Evolutionary conservation across 169 alveolate genomes (phyloP), one percentile per base, ranked within the genome.

Genomic region (Babesia microti): DNA sequence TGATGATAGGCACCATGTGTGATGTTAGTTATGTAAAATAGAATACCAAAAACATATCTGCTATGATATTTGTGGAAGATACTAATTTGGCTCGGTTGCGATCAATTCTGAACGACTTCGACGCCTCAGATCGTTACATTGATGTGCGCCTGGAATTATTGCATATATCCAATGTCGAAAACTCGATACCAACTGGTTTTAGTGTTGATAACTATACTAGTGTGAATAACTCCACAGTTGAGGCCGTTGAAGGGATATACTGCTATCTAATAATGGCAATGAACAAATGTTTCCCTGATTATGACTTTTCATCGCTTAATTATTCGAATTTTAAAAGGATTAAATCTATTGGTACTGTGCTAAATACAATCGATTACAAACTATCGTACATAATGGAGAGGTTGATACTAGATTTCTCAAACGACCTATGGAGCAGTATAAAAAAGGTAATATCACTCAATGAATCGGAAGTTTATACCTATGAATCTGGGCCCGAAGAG

Each of bases 221-320:
- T 21, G 19, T 29, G 11, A 26, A 15, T 26, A 5, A 14, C 21
- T 6, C 36, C 6, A 26, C 14, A 30, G 27, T 37, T 4, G 26
- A 51, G 61, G 35, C 50, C 42, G 30, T 37, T 42, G 35, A 50
- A 51, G 17, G 44, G n/a, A 37, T 9, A 41, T 12, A n/a, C 27
- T 7, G 3, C 3, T 46, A 54, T 39, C 55, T 65, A 46, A 33
- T 41, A 23, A 32, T 37, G 22, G 29, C 55, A n/a, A 43, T 65
- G 56, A 63, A 76, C 51, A 63, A 76, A 52, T 66, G 78, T 47
- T 76, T 69, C 49, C 82, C 79, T 9, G 85, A 76, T 67, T 76
- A 76, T 59, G 68, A 61, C 42, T 76, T 76, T 50, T 69, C 72
- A 68, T 61, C 41, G 41, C 39, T 70, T 30, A 60, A 35, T 32